phyloP scores from a whole-genome alignment of 2,329 filamentous ascomycete species.

The Leptodontidium sp. region DNA sequence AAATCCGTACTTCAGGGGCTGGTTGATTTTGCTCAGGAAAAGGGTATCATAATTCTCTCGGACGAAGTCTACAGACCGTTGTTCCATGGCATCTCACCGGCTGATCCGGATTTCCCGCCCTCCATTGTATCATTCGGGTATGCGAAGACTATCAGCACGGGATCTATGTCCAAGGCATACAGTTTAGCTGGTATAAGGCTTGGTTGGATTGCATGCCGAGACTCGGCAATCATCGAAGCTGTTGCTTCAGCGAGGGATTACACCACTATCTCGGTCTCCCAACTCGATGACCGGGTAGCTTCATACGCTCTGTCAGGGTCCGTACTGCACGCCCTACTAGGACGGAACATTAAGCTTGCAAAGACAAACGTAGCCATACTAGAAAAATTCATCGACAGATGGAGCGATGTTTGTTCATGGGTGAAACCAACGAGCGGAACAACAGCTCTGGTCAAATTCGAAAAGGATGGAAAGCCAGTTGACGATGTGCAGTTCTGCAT shows the following conservation, averaged over 20 bases:
- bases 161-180: constrained; percentile 88
- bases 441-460: constrained; percentile 79
- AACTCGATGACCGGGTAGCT: constrained; percentile 81
- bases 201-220: constrained; percentile 81
- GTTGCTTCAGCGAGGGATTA: constrained; percentile 77
- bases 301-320: constrained; percentile 73
- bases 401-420: constrained; percentile 73
- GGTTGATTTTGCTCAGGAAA: constrained; percentile 67
- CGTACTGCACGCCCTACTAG: constrained; percentile 70
- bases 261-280: constrained; percentile 86
- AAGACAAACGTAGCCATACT: constrained; percentile 72
- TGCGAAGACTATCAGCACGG: constrained; percentile 73
- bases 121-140: constrained; percentile 78
- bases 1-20: constrained; percentile 67
- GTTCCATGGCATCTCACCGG: constrained; percentile 63
- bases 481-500: constrained; percentile 78
- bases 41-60: constrained; percentile 71
- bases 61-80: constrained; percentile 88
- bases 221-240: constrained; percentile 66
- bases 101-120: constrained; percentile 61
- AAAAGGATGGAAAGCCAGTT: constrained; percentile 64
- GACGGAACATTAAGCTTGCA: constrained; percentile 71
- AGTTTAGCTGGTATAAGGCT: constrained; percentile 81
- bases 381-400: constrained; percentile 71
- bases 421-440: constrained; percentile 80